A percentile compares a stretch with the other conserved stretches of the same genome.
These are phyloP conservation scores for Ilyonectria mors-panacis DNA, from an alignment of 2,329 filamentous ascomycete species.

Conservation along the genomic window DNA sequence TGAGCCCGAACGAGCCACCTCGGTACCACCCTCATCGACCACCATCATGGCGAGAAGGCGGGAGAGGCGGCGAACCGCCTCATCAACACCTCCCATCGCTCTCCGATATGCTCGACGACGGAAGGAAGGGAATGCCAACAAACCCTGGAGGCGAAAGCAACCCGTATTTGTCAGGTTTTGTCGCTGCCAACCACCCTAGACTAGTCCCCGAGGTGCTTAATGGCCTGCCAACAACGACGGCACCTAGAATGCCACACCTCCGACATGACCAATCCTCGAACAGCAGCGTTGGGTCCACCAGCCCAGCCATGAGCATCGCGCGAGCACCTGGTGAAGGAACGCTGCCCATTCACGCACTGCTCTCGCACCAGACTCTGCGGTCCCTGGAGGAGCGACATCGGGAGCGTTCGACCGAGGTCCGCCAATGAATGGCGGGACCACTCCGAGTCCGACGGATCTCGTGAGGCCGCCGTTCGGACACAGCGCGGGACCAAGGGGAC, in stretches of 20 bases:
- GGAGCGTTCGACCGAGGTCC: conserved; percentile 41
- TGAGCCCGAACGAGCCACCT: conserved; percentile 47
- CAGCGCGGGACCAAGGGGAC: conserved; percentile 49
- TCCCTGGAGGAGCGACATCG: conserved; percentile 30
- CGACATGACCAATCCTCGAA: conserved; percentile 63
- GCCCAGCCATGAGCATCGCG: conserved; percentile 53
- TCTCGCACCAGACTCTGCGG: conserved; percentile 58
- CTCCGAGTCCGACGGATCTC: conserved; percentile 47
- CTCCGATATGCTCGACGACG: conserved; percentile 63
- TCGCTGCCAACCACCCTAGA: conserved; percentile 50
- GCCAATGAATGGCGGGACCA: conserved; percentile 38
- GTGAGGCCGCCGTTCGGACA: conserved; percentile 42
- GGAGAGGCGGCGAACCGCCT: conserved; percentile 37
- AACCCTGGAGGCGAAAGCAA: conserved; percentile 41
- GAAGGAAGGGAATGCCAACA: conserved; percentile 39
- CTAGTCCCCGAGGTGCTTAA: conserved; percentile 45
- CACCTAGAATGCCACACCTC: conserved; percentile 54
- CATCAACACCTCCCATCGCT: conserved; percentile 62
- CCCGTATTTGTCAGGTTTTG: conserved; percentile 48
- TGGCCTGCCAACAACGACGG: conserved; percentile 47
- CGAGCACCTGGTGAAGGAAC: conserved; percentile 66
- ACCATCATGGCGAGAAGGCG: conserved; percentile 48
- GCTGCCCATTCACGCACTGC: conserved; percentile 68
- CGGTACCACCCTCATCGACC: conserved; percentile 46
- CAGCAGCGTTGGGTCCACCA: conserved; percentile 60